Conservation (phyloP, 2,329 filamentous ascomycete species). For the Ophiostoma australiae region DNA sequence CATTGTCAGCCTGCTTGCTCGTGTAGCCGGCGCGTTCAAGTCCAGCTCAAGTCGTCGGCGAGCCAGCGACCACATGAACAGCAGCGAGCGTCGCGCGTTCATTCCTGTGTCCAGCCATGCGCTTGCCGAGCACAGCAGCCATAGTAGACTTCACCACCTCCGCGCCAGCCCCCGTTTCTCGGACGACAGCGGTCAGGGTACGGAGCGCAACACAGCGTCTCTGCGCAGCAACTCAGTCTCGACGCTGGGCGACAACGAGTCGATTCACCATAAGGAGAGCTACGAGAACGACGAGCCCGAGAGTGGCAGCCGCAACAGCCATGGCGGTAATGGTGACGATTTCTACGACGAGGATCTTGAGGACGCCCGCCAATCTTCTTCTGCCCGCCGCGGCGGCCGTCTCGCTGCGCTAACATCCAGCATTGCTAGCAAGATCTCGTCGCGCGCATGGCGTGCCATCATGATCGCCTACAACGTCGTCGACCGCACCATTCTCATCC, state of each 20-base stretch:
- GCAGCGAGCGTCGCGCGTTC: slow-evolving; percentile 53
- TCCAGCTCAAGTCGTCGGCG: neutral
- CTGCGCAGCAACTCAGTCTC: slow-evolving; percentile 61
- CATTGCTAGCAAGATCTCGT: slow-evolving; percentile 52
- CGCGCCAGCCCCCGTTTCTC: slow-evolving; percentile 52
- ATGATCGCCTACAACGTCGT: slow-evolving; percentile 60
- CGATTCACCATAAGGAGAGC: slow-evolving; percentile 43
- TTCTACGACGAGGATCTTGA: slow-evolving; percentile 37
- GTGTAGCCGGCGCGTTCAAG: slow-evolving; percentile 48
- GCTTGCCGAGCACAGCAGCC: slow-evolving; percentile 46
- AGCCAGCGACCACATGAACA: slow-evolving; percentile 18
- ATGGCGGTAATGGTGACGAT: slow-evolving; percentile 38
- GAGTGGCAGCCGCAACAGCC: neutral
- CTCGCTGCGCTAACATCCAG: slow-evolving; percentile 50
- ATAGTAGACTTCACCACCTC: slow-evolving; percentile 15
- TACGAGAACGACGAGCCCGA: slow-evolving; percentile 47
- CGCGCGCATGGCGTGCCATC: slow-evolving; percentile 53
- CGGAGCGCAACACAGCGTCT: slow-evolving; percentile 63
- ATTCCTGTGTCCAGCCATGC: slow-evolving; percentile 56
- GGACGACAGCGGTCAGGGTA: slow-evolving; percentile 69
- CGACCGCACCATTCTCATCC: slow-evolving; percentile 70
- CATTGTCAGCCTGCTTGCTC: slow-evolving; percentile 60
- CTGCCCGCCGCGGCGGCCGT: slow-evolving; percentile 40
- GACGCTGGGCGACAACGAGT: slow-evolving; percentile 47
- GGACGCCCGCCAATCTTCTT: slow-evolving; percentile 37